These are phyloP conservation scores for Sordaria brevicollis DNA, from an alignment of 495 filamentous ascomycete species.

Conservation along the genomic window DNA sequence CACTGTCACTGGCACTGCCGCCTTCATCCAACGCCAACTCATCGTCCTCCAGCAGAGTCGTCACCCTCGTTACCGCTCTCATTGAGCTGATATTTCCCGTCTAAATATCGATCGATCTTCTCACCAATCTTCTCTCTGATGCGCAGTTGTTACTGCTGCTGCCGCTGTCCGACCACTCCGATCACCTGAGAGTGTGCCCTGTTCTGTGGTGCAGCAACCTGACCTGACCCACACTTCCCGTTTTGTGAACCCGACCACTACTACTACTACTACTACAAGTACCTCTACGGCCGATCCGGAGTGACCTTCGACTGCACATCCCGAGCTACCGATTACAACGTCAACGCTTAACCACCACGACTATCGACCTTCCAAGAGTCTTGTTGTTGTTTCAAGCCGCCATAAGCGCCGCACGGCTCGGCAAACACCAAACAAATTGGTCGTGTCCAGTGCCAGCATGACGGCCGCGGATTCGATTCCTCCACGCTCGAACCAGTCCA, in stretches of 20 bases:
- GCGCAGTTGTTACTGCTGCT: not conserved
- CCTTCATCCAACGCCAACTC: not conserved
- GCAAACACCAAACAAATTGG: not conserved
- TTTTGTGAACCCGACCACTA: too few species aligned
- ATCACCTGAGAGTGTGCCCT: not conserved
- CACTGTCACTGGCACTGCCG: not conserved
- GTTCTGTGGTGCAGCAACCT: not conserved
- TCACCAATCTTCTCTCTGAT: not conserved
- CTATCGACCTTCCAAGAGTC: not conserved
- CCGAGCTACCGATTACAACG: not conserved
- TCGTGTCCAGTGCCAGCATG: constrained; percentile 11
- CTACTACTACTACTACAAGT: not conserved
- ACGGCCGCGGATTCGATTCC: constrained; percentile 10
- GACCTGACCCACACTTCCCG: not conserved
- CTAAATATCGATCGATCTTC: not conserved
- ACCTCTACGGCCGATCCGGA: not conserved
- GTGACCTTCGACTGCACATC: not conserved
- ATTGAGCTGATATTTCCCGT: too few species aligned
- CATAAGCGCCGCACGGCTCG: not conserved
- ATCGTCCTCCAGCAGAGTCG: not conserved
- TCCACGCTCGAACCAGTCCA: constrained; percentile 16
- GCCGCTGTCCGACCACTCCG: not conserved
- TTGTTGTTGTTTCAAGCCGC: not conserved
- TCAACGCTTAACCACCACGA: not conserved
- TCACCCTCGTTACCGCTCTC: not conserved